Conservation (phyloP, 306 rosid genomes). For the Vigna trinervia region DNA sequence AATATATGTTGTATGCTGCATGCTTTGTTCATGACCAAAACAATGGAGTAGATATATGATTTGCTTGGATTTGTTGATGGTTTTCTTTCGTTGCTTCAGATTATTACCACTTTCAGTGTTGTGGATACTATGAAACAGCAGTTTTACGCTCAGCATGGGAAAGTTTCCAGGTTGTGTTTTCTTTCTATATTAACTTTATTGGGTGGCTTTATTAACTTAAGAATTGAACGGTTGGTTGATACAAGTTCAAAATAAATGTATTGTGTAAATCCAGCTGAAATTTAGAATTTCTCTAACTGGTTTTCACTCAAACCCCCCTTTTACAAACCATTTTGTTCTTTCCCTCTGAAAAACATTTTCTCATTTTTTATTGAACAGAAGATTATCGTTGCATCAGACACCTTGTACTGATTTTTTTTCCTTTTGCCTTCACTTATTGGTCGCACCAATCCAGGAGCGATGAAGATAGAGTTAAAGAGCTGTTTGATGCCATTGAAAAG, state of each 20-base stretch:
- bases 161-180: constrained; percentile 67
- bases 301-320: constrained; percentile 6
- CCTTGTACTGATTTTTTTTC: constrained; percentile 6
- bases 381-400: neutral
- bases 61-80: neutral
- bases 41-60: neutral
- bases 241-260: constrained; percentile 29
- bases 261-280: constrained; percentile 1
- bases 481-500: constrained; percentile 73
- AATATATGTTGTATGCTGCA: constrained; percentile 20
- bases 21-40: constrained; percentile 35
- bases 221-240: constrained; percentile 28
- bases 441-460: constrained; percentile 70
- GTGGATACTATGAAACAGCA: constrained; percentile 96
- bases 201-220: constrained; percentile 7
- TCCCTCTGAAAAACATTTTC: neutral
- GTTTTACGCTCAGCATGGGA: constrained; percentile 69
- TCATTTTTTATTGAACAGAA: constrained; percentile 6
- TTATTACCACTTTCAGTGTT: constrained; percentile 92
- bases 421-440: constrained; percentile 30
- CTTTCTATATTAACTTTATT: constrained; percentile 26
- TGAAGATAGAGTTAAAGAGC: constrained; percentile 72
- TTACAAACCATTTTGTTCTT: constrained; percentile 25
- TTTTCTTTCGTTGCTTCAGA: constrained; percentile 63
- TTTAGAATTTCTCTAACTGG: constrained; percentile 14